phyloP scores from a whole-genome alignment of 371 early-diverging fungal genomes.

The Zychaea mexicana region DNA sequence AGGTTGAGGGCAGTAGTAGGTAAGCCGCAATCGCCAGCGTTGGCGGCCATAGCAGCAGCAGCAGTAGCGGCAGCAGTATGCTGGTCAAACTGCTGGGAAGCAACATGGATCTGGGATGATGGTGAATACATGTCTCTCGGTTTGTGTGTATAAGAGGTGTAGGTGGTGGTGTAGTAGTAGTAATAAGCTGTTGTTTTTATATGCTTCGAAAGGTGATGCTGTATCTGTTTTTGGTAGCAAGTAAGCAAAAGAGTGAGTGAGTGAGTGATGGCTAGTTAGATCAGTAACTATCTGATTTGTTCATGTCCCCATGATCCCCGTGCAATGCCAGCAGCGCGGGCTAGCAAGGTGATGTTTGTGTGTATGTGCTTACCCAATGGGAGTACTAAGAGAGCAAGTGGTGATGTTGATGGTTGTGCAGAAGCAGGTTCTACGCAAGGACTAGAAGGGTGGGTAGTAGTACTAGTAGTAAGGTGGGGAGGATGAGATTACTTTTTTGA shows the following conservation, averaged over 20 bases:
- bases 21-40: slow-evolving; percentile 14
- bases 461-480: no score
- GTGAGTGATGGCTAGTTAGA: no score
- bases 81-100: slow-evolving; percentile 9
- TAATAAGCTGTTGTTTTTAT: no score
- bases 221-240: not conserved
- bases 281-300: not conserved
- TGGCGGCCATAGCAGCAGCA: not conserved
- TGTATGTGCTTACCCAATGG: not conserved
- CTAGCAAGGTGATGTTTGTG: not conserved
- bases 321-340: no score
- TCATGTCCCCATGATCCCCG: not conserved
- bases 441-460: no score
- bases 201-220: not conserved
- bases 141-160: not conserved
- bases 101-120: slow-evolving; percentile 17
- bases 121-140: slow-evolving; percentile 14
- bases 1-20: not conserved
- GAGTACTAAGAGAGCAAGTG: not conserved
- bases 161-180: no score
- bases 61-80: not conserved
- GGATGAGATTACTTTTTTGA: slow-evolving; percentile 17
- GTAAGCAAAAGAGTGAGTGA: not conserved
- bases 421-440: slow-evolving; percentile 15
- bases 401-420: not conserved